These are phyloP conservation scores for Xylaria cubensis DNA, from an alignment of 495 filamentous ascomycete genomes.

Conservation along the genomic window DNA sequence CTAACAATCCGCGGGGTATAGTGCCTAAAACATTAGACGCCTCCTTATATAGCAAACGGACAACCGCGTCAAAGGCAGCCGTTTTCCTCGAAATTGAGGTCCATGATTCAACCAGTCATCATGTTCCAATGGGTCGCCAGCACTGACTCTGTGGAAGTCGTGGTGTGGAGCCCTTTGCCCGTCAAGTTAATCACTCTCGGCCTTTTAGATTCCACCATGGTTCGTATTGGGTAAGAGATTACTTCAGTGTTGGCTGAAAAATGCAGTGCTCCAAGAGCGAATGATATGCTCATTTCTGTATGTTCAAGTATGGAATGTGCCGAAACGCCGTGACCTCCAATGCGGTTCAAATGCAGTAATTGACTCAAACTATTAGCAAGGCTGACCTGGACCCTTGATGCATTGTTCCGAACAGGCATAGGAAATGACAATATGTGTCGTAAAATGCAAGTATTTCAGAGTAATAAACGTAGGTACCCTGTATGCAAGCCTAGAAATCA, in stretches of 20 bases:
- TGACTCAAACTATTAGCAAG: background rate
- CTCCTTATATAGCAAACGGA: constrained; percentile 5
- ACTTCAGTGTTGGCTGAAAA: background rate
- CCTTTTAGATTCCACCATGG: background rate
- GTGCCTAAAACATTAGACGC: constrained; percentile 15
- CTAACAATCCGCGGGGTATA: constrained; percentile 21
- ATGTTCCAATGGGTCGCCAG: background rate
- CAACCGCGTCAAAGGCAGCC: background rate
- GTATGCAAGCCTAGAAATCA: background rate
- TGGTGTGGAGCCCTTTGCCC: background rate
- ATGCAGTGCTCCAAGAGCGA: background rate
- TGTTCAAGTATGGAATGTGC: constrained; percentile 1
- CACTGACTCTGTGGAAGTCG: background rate
- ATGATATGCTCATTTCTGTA: constrained; percentile 16
- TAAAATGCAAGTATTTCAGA: background rate
- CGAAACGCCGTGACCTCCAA: constrained; percentile 17
- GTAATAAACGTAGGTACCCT: background rate
- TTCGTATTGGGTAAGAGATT: background rate
- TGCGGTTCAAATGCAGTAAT: background rate
- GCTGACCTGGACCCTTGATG: background rate
- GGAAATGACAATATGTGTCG: background rate
- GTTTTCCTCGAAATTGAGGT: background rate
- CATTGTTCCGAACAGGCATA: background rate
- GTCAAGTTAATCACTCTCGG: too few species aligned
- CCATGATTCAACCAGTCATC: background rate